Evolutionary conservation across 2,329 filamentous ascomycete species (phyloP).

Genomic region (Tolypocladium inflatum): DNA sequence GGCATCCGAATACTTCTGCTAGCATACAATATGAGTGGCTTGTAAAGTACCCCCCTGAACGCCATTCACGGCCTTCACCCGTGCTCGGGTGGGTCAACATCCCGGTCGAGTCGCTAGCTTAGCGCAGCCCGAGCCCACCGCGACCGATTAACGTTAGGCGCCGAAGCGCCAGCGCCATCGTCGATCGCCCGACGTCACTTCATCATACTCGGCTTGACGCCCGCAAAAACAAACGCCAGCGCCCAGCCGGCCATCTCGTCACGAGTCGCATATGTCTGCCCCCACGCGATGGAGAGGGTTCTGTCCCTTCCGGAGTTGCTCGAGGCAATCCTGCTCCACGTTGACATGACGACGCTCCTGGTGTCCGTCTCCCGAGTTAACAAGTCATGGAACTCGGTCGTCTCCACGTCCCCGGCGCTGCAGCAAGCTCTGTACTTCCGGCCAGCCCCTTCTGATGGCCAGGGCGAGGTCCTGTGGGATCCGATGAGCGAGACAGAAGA

Average conservation of each 20-base stretch:
- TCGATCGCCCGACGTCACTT: neutral
- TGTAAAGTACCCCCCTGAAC: too few species aligned
- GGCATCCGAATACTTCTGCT: too few species aligned
- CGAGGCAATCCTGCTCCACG: slow-evolving; percentile 14
- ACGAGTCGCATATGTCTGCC: too few species aligned
- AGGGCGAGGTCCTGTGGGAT: neutral
- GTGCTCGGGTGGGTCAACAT: too few species aligned
- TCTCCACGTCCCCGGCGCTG: neutral
- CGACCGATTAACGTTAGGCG: too few species aligned
- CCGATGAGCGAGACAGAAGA: neutral
- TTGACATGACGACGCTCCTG: slow-evolving; percentile 17
- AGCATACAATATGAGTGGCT: too few species aligned
- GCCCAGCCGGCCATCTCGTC: neutral
- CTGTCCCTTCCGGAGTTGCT: slow-evolving; percentile 14
- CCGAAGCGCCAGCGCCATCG: neutral
- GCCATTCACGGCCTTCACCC: too few species aligned
- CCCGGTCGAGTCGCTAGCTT: too few species aligned
- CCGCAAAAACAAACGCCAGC: neutral
- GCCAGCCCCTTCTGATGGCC: neutral
- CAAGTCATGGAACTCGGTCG: slow-evolving; percentile 9
- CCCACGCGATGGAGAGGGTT: neutral
- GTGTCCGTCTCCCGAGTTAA: slow-evolving; percentile 14
- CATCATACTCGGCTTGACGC: neutral
- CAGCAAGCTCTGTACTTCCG: slow-evolving; percentile 3
- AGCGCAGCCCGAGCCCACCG: too few species aligned